phyloP scores from a whole-genome alignment of 768 basidiomycete genomes.

The Podaxis carcinomalis region DNA sequence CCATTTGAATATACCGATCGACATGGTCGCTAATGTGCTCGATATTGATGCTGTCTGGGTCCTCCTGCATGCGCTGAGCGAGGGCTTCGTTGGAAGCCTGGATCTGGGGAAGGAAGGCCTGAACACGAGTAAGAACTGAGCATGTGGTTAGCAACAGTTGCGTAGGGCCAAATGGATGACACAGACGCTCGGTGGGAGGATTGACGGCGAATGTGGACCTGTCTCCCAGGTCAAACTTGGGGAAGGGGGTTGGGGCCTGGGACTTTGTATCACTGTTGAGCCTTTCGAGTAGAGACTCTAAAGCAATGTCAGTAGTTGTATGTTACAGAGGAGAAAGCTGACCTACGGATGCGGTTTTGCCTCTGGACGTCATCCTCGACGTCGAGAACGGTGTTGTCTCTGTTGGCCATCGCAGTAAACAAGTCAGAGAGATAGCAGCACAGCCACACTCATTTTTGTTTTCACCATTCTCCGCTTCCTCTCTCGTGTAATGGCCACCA shows the following conservation, averaged over 20 bases:
- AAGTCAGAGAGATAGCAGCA: constrained; percentile 9
- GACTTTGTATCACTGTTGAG: constrained; percentile 24
- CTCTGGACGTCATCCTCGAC: constrained; percentile 15
- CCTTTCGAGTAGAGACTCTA: constrained; percentile 39
- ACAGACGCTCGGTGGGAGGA: constrained; percentile 49
- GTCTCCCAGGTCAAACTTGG: constrained; percentile 34
- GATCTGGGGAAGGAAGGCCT: constrained; percentile 63
- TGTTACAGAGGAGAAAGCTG: not conserved
- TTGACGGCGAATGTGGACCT: constrained; percentile 30
- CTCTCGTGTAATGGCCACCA: not conserved
- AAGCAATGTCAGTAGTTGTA: not conserved
- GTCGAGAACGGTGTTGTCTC: constrained; percentile 9
- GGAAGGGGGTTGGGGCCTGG: constrained; percentile 16
- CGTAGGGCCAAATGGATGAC: not conserved
- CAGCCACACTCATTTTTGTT: constrained; percentile 4
- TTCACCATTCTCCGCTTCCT: constrained; percentile 9
- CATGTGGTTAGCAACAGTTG: not conserved
- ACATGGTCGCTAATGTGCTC: constrained; percentile 52
- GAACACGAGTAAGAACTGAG: constrained; percentile 60
- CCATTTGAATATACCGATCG: constrained; percentile 65
- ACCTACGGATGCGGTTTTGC: constrained; percentile 15
- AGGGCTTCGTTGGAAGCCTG: constrained; percentile 61
- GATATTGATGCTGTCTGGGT: constrained; percentile 64
- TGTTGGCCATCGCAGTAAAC: constrained; percentile 5
- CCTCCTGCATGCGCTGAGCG: constrained; percentile 35